phyloP scores from a whole-genome alignment of 257 asterid genomes.

The Solanum rostratum region DNA sequence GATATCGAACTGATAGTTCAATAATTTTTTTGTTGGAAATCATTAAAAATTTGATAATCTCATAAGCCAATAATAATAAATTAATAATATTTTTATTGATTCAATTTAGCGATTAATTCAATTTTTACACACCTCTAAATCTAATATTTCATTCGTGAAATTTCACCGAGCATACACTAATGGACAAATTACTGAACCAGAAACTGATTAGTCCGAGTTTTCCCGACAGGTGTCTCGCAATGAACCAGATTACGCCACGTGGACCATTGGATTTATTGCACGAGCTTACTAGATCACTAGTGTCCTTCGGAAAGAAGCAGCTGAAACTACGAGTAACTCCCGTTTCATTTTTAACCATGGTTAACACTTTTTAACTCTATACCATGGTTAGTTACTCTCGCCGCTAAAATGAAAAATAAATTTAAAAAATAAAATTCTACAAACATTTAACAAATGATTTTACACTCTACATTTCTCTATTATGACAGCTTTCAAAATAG shows the following conservation, averaged over 20 bases:
- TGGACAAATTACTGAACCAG: slow-evolving; percentile 34
- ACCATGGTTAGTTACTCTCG: neutral
- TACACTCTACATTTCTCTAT: neutral
- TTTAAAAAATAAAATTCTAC: neutral
- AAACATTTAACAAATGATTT: slow-evolving; percentile 11
- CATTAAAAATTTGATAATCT: too few relatives aligned
- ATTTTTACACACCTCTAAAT: too few relatives aligned
- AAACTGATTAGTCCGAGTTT: slow-evolving; percentile 19
- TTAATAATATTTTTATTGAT: too few relatives aligned
- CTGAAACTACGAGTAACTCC: too few relatives aligned
- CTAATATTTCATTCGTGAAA: too few relatives aligned
- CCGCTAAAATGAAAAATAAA: neutral
- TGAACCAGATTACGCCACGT: slow-evolving; percentile 34
- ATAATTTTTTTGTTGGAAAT: too few relatives aligned
- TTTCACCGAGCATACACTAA: neutral
- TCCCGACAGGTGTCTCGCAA: slow-evolving; percentile 49
- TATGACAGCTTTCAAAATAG: slow-evolving; percentile 7
- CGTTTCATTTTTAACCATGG: slow-evolving; percentile 12
- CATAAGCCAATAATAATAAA: too few relatives aligned
- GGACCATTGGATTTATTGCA: slow-evolving; percentile 28
- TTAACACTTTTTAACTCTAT: neutral
- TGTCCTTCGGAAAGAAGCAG: neutral
- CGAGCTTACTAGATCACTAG: neutral
- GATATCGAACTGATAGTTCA: too few relatives aligned
- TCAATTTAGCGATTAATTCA: too few relatives aligned